Evolutionary conservation across 768 basidiomycete genomes (phyloP).

Genomic region (Hebeloma cylindrosporum): DNA sequence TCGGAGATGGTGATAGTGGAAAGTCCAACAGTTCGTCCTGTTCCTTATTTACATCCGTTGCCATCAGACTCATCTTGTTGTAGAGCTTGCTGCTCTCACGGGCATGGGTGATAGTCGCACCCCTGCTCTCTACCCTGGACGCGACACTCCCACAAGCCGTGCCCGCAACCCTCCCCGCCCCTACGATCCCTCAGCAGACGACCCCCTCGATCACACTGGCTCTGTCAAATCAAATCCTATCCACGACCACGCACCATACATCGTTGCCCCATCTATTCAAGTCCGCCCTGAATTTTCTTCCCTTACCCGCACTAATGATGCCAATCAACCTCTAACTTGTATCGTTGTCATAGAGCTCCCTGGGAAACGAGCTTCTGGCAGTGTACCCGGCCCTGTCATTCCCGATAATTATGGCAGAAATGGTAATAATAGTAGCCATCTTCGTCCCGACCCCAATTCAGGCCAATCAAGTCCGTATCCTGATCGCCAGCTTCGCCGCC

Average conservation of each 20-base stretch:
- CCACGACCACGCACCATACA: slow-evolving; percentile 57
- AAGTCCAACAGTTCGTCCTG: slow-evolving; percentile 81
- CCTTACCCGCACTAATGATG: slow-evolving; percentile 65
- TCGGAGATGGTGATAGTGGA: slow-evolving; percentile 82
- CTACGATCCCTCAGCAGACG: slow-evolving; percentile 80
- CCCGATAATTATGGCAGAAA: slow-evolving; percentile 46
- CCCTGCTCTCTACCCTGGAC: slow-evolving; percentile 64
- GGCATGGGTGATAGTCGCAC: slow-evolving; percentile 74
- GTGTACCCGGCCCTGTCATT: slow-evolving; percentile 54
- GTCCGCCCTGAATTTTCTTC: slow-evolving; percentile 91
- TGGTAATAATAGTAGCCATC: slow-evolving; percentile 23
- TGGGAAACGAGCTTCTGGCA: slow-evolving; percentile 55
- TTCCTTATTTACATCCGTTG: slow-evolving; percentile 11
- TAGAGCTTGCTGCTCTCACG: slow-evolving; percentile 92
- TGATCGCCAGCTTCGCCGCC: slow-evolving; percentile 33
- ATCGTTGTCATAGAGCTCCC: slow-evolving; percentile 93
- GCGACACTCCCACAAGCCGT: slow-evolving; percentile 55
- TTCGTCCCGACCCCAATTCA: slow-evolving; percentile 31
- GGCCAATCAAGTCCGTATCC: slow-evolving; percentile 44
- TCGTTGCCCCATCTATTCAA: slow-evolving; percentile 91
- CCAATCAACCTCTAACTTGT: slow-evolving; percentile 87
- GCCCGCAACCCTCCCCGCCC: slow-evolving; percentile 38
- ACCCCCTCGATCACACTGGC: slow-evolving; percentile 66
- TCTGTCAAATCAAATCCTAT: slow-evolving; percentile 48
- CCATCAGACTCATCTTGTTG: slow-evolving; percentile 7